Evolutionary conservation across 768 basidiomycete genomes (phyloP).

Genomic region (Russula vinacea): DNA sequence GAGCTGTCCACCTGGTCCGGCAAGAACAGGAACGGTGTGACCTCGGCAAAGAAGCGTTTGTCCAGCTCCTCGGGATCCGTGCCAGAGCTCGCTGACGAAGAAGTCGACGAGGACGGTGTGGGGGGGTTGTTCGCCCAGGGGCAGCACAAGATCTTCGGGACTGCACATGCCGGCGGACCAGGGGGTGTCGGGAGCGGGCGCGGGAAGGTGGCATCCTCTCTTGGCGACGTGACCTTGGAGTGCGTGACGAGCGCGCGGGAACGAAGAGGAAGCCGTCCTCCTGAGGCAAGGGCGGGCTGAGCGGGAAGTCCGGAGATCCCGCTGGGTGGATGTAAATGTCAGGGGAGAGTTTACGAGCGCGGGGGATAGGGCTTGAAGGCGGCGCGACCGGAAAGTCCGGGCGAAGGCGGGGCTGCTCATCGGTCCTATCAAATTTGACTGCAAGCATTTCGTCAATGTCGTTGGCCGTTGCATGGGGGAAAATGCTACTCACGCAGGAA

Average conservation of each 20-base stretch:
- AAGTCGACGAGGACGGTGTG: not conserved
- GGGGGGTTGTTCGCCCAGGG: not conserved
- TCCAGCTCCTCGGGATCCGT: not conserved
- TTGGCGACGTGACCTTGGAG: not conserved
- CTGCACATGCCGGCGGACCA: not conserved
- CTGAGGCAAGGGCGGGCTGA: constrained; percentile 6
- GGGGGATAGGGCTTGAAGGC: constrained; percentile 2
- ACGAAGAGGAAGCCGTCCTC: constrained; percentile 18
- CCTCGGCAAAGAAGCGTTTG: not conserved
- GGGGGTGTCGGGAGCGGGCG: constrained; percentile 22
- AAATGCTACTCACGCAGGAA: constrained; percentile 6
- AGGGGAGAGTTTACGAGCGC: not conserved
- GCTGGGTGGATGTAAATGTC: constrained; percentile 8
- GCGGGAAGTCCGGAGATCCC: not conserved
- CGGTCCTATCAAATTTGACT: constrained; percentile 4
- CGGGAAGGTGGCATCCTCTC: not conserved
- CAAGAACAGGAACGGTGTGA: not conserved
- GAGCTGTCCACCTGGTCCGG: not conserved
- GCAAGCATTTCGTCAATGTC: not conserved
- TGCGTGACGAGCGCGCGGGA: not conserved
- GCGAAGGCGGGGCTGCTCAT: not conserved
- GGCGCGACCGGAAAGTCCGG: constrained; percentile 23
- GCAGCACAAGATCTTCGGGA: constrained; percentile 4
- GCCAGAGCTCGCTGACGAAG: not conserved
- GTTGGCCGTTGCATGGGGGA: not conserved